Conservation (phyloP, 148 eudicot genomes). For the Vaccinium macrocarpon region DNA sequence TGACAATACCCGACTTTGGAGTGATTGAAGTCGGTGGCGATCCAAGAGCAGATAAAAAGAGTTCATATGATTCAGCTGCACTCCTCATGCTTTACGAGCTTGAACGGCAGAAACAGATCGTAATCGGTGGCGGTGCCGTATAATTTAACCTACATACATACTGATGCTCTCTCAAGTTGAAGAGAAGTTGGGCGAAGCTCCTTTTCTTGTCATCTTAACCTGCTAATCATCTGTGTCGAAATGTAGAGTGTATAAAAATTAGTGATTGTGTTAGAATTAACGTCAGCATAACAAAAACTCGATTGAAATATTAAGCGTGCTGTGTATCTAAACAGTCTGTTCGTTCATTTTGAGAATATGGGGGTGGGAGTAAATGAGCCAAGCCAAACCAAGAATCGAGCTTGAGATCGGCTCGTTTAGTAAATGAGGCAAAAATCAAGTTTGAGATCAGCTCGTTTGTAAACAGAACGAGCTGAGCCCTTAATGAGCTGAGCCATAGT, state of each 20-base stretch:
- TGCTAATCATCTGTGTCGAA: neutral
- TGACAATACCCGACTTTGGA: constrained; percentile 71
- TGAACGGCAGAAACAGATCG: constrained; percentile 46
- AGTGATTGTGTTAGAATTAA: neutral
- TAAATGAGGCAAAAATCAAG: too few species aligned
- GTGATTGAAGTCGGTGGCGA: constrained; percentile 52
- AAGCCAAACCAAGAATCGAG: too few species aligned
- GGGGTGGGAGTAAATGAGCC: too few species aligned
- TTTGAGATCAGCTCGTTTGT: too few species aligned
- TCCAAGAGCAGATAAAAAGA: constrained; percentile 68
- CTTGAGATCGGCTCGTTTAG: too few species aligned
- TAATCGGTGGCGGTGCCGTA: constrained; percentile 22
- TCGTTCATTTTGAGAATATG: too few species aligned
- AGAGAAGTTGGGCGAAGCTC: neutral
- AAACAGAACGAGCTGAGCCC: too few species aligned
- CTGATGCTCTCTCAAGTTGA: neutral
- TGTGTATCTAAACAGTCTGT: too few species aligned
- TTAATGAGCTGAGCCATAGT: too few species aligned
- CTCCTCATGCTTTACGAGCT: constrained; percentile 58
- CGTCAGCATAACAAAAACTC: neutral
- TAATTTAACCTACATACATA: neutral
- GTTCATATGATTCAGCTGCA: constrained; percentile 85
- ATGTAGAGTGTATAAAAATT: neutral
- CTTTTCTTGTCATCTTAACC: neutral
- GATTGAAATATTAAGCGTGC: neutral